A percentile compares a stretch with the other conserved stretches of the same genome.
Evolutionary conservation across 2,329 filamentous ascomycete genomes (phyloP).

Genomic region (Aspergillus novoparasiticus): DNA sequence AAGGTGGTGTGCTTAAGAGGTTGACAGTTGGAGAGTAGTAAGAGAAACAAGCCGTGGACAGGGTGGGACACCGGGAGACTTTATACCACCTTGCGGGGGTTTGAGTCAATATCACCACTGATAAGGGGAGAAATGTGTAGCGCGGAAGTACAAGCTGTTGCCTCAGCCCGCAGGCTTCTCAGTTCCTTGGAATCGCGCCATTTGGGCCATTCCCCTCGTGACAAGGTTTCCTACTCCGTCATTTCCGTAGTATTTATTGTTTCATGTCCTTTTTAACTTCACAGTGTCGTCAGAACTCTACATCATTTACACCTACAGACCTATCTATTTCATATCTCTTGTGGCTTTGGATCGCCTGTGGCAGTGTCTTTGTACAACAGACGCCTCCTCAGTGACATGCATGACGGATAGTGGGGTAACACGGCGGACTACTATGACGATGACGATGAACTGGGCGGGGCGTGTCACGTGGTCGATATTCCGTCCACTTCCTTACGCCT

Average conservation of each 20-base stretch:
- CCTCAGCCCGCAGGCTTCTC: neutral
- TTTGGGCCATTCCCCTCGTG: neutral
- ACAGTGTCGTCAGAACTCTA: neutral
- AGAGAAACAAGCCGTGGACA: neutral
- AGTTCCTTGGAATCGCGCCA: conserved; percentile 7
- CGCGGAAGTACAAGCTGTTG: conserved; percentile 1
- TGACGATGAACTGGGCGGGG: conserved; percentile 4
- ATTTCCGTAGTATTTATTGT: conserved; percentile 2
- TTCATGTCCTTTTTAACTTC: neutral
- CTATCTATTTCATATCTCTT: neutral
- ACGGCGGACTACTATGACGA: neutral
- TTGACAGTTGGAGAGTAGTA: conserved; percentile 1
- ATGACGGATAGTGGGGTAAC: conserved; percentile 8
- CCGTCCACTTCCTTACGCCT: neutral
- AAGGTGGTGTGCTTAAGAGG: neutral
- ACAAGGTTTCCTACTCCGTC: conserved; percentile 3
- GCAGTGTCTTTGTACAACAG: neutral
- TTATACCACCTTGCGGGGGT: conserved; percentile 17
- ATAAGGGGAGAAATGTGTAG: conserved; percentile 12
- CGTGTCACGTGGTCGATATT: conserved; percentile 5
- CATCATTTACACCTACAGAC: neutral
- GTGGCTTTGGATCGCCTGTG: neutral
- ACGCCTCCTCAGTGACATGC: neutral
- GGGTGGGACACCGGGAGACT: conserved; percentile 13
- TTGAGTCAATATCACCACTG: conserved; percentile 11